Evolutionary conservation across 2,329 filamentous ascomycete species (phyloP).

Genomic region (Tolypocladium ophioglossoides): DNA sequence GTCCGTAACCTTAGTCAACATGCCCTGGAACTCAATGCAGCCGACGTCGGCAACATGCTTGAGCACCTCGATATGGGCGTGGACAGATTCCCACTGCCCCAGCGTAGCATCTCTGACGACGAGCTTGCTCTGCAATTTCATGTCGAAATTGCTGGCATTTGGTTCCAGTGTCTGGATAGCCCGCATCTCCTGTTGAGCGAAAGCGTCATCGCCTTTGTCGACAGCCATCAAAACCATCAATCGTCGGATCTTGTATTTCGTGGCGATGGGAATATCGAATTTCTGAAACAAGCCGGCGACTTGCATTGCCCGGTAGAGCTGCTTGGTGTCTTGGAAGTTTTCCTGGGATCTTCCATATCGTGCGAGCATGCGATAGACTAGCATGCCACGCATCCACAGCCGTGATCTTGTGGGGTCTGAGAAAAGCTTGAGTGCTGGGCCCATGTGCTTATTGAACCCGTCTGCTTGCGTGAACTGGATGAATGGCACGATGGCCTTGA

Average conservation of each 20-base stretch:
- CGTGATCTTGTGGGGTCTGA: conserved; percentile 1
- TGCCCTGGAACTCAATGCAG: conserved; percentile 13
- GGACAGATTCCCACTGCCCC: conserved; percentile 15
- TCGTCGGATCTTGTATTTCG: conserved; percentile 17
- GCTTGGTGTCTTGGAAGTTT: conserved; percentile 9
- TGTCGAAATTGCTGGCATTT: conserved; percentile 10
- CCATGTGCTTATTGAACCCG: conserved; percentile 3
- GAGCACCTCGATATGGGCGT: conserved; percentile 11
- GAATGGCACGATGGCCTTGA: conserved; percentile 6
- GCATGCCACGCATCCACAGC: conserved; percentile 8
- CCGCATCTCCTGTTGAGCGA: conserved; percentile 14
- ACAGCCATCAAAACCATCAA: conserved; percentile 15
- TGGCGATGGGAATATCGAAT: conserved; percentile 6
- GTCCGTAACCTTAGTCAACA: conserved; percentile 22
- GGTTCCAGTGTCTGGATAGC: conserved; percentile 10
- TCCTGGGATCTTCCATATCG: background rate
- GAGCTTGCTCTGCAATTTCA: conserved; percentile 16
- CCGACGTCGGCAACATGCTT: conserved; percentile 6
- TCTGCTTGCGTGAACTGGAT: conserved; percentile 2
- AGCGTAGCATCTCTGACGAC: conserved; percentile 16
- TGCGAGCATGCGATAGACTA: conserved; percentile 6
- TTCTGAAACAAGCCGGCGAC: conserved; percentile 16
- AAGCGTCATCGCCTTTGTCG: conserved; percentile 15
- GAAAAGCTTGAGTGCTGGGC: conserved; percentile 5
- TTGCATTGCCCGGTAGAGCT: conserved; percentile 16